Evolutionary conservation across 164 flowering plant genomes (phyloP).

Genomic region (Euptelea pleiosperma): DNA sequence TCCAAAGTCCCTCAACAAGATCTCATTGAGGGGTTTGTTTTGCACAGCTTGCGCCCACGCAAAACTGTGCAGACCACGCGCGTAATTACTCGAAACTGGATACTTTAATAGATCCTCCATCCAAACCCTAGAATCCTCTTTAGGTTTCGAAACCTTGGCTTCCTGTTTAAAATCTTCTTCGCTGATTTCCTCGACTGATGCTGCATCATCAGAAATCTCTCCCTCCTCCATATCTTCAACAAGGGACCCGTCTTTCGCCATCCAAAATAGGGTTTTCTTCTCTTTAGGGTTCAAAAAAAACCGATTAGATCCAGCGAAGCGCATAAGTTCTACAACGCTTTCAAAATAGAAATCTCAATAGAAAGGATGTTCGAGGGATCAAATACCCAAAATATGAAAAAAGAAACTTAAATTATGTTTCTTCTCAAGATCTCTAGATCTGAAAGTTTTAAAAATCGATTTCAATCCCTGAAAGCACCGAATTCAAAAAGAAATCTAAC

Average conservation of each 20-base stretch:
- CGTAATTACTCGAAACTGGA: conserved; percentile 34
- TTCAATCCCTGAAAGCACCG: too few species aligned
- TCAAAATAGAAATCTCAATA: too few species aligned
- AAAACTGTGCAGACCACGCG: conserved; percentile 53
- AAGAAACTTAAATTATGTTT: too few species aligned
- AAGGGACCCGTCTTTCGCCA: conserved; percentile 27
- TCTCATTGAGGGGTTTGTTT: conserved; percentile 67
- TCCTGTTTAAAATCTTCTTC: conserved; percentile 38
- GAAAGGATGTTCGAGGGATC: conserved; percentile 7
- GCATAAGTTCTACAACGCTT: conserved; percentile 14
- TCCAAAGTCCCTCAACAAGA: conserved; percentile 32
- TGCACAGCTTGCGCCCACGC: conserved; percentile 96
- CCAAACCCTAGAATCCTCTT: conserved; percentile 50
- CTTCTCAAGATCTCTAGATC: too few species aligned
- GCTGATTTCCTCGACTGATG: conserved; percentile 56
- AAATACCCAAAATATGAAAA: too few species aligned
- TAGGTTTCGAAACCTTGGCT: conserved; percentile 18
- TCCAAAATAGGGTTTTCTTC: conserved; percentile 28
- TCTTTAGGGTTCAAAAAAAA: conserved; percentile 15
- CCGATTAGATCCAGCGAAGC: conserved; percentile 22
- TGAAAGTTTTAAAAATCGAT: too few species aligned
- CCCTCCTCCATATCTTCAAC: conserved; percentile 66
- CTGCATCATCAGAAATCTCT: conserved; percentile 61
- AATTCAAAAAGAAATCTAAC: too few species aligned
- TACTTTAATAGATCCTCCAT: conserved; percentile 29